Base-by-base conservation (phyloP, 2,329 filamentous ascomycete species). In the Chaetomiaceae sp. region DNA sequence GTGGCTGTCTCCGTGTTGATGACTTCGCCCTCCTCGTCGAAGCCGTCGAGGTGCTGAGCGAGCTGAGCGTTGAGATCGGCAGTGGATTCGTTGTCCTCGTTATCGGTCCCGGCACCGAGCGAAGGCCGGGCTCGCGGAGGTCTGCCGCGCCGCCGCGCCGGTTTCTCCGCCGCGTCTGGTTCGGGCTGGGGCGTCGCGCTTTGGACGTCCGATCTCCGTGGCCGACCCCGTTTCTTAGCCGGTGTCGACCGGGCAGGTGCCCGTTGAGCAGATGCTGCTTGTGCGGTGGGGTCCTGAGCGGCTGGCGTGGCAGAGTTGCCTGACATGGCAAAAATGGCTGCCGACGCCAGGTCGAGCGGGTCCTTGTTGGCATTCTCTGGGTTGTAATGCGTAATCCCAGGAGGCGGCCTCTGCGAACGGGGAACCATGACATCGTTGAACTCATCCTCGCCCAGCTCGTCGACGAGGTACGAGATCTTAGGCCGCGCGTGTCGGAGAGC, bases 401-500 rank as follows among this genome's bases (percentile, higher is more conserved):
- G 39, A 1, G 55, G 55, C 14, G 54, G 50, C 34, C 53, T 53
- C 61, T 62, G 37, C 48, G 59, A 43, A 14, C 55, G 51, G 9
- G 61, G 61, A 20, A 63, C 44, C 8, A 72, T 51, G n/a, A 67
- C 59, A 33, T 75, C 71, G 11, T 76, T 68, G 15, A 73, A 74
- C 29, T 79, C 75, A 4, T 74, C 71, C 7, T 69, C 67, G 20
- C 71, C 71, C 8, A 80, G 73, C 27, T 77, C 76, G 1, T 70
- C 63, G 45, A 80, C 78, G 3, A 75, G 66, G 50, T 82, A 82
- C 1, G 78, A 80, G 27, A 71, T 59, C 59, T 66, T 73, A 6
- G 79, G 79, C 58, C 75, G 79, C 8, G 79, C 77, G 55, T 80
- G 78, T 20, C 79, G 72, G 19, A 82, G 67, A 11, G 69, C 66